phyloP scores from a whole-genome alignment of 257 asterid species.

The Ballota nigra region DNA sequence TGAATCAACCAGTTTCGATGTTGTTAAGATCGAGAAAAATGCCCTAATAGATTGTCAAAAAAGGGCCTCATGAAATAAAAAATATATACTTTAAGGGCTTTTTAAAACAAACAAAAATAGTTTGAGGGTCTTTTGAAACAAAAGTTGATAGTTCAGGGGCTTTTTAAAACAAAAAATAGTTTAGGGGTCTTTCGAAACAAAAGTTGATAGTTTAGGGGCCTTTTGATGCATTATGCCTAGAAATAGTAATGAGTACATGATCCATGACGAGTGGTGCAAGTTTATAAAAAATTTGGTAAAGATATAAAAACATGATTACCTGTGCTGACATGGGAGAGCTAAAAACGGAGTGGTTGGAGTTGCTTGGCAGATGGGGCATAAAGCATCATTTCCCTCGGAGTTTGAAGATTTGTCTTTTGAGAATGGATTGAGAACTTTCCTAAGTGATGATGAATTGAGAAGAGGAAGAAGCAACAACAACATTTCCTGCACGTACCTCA shows the following conservation, averaged over 20 bases:
- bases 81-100: no score
- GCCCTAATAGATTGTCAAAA: no score
- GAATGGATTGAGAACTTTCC: conserved; percentile 75
- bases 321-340: conserved; percentile 95
- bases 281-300: neutral
- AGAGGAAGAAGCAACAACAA: conserved; percentile 89
- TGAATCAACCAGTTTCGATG: no score
- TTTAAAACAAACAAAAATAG: no score
- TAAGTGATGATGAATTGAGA: conserved; percentile 80
- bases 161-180: no score
- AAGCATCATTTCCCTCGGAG: conserved; percentile 57
- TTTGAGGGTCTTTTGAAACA: no score
- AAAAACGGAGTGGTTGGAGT: conserved; percentile 82
- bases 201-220: no score
- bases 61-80: no score
- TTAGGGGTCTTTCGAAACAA: no score
- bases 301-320: conserved; percentile 36
- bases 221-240: no score
- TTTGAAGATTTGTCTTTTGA: conserved; percentile 73
- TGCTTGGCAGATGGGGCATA: conserved; percentile 86
- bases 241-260: neutral
- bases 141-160: no score
- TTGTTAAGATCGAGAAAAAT: no score
- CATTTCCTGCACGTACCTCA: conserved; percentile 85
- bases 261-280: neutral